These are phyloP conservation scores for Fraxinus latifolia DNA, from an alignment of 305 asterid genomes.

Conservation along the genomic window DNA sequence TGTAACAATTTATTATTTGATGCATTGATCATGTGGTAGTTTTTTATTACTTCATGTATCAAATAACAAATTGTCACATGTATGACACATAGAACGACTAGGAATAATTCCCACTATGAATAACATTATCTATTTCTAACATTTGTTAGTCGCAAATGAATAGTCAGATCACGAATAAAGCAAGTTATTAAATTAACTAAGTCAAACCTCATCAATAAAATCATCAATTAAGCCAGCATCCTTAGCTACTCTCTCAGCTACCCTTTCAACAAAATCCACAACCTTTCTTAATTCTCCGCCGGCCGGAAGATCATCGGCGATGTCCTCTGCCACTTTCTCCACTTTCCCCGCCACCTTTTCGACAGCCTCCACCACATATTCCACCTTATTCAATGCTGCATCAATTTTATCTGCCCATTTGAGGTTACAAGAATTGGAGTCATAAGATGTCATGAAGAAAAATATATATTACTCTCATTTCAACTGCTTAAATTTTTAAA, in stretches of 20 bases:
- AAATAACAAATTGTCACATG: too few species aligned
- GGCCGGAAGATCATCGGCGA: slow-evolving; percentile 31
- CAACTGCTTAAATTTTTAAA: too few species aligned
- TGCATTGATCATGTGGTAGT: too few species aligned
- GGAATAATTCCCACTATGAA: too few species aligned
- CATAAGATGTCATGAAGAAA: not conserved
- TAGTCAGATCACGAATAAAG: too few species aligned
- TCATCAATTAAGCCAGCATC: slow-evolving; percentile 30
- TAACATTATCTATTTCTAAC: too few species aligned
- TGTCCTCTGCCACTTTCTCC: slow-evolving; percentile 36
- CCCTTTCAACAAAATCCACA: slow-evolving; percentile 28
- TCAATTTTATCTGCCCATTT: slow-evolving; percentile 25
- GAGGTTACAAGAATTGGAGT: not conserved
- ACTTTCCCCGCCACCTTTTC: slow-evolving; percentile 34
- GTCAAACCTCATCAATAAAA: slow-evolving; percentile 37
- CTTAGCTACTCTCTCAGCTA: slow-evolving; percentile 27
- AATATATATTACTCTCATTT: too few species aligned
- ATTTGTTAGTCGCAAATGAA: too few species aligned
- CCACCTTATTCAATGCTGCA: slow-evolving; percentile 25
- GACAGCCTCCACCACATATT: slow-evolving; percentile 29
- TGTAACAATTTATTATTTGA: too few species aligned
- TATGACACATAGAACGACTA: too few species aligned
- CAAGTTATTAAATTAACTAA: not conserved
- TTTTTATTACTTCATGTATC: too few species aligned
- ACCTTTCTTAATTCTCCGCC: slow-evolving; percentile 21